Evolutionary conservation across 2,329 filamentous ascomycete genomes (phyloP), one percentile per base, ranked within the genome.

Genomic region (Truncatella angustata): DNA sequence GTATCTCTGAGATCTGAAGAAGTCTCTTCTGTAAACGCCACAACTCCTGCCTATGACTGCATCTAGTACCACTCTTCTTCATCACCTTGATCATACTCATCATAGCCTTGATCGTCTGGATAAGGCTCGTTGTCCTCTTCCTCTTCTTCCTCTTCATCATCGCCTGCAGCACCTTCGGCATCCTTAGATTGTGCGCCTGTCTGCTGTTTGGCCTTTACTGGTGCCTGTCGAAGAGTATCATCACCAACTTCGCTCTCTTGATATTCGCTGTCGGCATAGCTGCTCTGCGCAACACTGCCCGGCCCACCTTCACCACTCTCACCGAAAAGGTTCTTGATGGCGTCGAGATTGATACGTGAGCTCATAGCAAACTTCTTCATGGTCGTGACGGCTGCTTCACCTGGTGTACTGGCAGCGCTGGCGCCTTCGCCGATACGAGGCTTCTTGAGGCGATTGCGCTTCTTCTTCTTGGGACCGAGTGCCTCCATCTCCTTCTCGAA

Each of bases 311-410:
- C 71, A 20, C 70, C 67, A 58, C 71, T 67, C 59, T 79, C 76
- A 14, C 21, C 9, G 55, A 86, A 85, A 21, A 86, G 75, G 53
- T 74, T 78, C 40, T 76, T 73, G 56, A 87, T 80, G 34, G 79
- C 80, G 50, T 82, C 79, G 67, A 90, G 91, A 60, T 91, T 90
- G 64, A 91, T 88, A 63, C 88, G 86, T 68, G 85, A 88, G 56
- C 85, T 89, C 70, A 85, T 87, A 0, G 80, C 81, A 42, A 86
- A 77, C 12, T 83, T 81, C 66, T 87, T 86, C 65, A 89, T 75
- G 58, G 87, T 86, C 51, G 82, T 80, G 55, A 82, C 77, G 12
- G 86, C 86, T 1, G 87, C 87, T 64, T 90, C 87, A 3, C 80
- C 85, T 0, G 88, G 84, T 1, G 82, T 85, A 24, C 78, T 84